phyloP scores from a whole-genome alignment of 306 rosid species.

The Pyrus betulifolia region DNA sequence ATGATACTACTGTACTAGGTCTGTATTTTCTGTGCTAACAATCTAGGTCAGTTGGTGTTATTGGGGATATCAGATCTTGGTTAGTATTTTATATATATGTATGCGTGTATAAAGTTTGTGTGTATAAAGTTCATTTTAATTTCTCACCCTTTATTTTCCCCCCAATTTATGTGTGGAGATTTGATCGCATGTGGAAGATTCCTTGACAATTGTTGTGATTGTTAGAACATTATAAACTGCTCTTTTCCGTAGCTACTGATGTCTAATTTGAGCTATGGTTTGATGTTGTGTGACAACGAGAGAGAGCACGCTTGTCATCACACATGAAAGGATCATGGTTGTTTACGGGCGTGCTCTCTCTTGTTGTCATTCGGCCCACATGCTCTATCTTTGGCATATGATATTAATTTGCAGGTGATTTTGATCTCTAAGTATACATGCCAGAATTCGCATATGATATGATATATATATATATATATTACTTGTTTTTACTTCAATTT shows the following conservation, averaged over 20 bases:
- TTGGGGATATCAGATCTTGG: not conserved
- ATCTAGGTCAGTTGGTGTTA: not conserved
- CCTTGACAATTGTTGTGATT: not conserved
- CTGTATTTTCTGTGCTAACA: not conserved
- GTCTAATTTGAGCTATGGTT: not conserved
- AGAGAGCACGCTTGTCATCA: slow-evolving; percentile 30
- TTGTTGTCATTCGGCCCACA: slow-evolving; percentile 14
- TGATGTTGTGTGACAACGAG: slow-evolving; percentile 19
- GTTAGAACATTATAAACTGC: not conserved
- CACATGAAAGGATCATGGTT: slow-evolving; percentile 4
- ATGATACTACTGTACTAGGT: not conserved
- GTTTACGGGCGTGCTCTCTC: slow-evolving; percentile 26
- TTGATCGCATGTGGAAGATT: not conserved
- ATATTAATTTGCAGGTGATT: not conserved
- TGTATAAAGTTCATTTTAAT: not conserved
- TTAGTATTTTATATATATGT: not conserved
- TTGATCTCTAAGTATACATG: not conserved
- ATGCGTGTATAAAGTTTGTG: too few relatives aligned
- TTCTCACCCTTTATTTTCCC: not conserved
- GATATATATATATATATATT: not conserved
- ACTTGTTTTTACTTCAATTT: not conserved
- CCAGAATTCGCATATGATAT: not conserved
- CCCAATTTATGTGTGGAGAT: not conserved
- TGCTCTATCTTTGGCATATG: not conserved
- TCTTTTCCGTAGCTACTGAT: not conserved